Evolutionary conservation across 371 early-diverging fungal genomes (phyloP).

Genomic region (Rhizopus sp.): DNA sequence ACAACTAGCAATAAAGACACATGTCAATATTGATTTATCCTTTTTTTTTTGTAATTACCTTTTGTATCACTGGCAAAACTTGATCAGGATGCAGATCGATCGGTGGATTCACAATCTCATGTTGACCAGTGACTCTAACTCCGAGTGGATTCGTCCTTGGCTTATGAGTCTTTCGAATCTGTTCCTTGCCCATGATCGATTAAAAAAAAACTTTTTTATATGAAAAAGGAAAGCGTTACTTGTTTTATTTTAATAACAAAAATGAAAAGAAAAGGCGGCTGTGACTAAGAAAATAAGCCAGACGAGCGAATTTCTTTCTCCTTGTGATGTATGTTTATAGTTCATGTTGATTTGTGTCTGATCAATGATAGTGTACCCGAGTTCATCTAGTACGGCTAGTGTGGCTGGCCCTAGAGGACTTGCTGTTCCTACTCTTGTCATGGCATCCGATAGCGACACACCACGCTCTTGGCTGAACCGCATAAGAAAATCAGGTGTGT

Average conservation of each 20-base stretch:
- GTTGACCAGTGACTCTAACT: slow-evolving; percentile 9
- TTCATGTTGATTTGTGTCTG: background rate
- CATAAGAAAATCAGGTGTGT: slow-evolving; percentile 60
- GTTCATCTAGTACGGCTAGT: slow-evolving; percentile 28
- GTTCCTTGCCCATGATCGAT: slow-evolving; percentile 38
- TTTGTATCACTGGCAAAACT: slow-evolving; percentile 58
- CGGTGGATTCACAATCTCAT: background rate
- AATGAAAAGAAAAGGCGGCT: too few species aligned
- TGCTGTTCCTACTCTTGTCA: slow-evolving; percentile 14
- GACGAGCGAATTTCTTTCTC: too few species aligned
- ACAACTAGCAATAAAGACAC: slow-evolving; percentile 48
- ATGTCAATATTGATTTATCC: background rate
- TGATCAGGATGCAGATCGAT: slow-evolving; percentile 34
- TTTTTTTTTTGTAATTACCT: slow-evolving; percentile 40
- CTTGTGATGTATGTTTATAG: too few species aligned
- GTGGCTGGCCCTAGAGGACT: slow-evolving; percentile 43
- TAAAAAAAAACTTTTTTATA: too few species aligned
- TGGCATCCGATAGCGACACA: slow-evolving; percentile 19
- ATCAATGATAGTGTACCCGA: slow-evolving; percentile 31
- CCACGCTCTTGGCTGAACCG: slow-evolving; percentile 40
- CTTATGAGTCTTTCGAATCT: slow-evolving; percentile 19
- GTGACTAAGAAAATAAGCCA: too few species aligned
- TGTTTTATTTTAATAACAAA: too few species aligned
- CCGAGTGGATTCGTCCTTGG: slow-evolving; percentile 33
- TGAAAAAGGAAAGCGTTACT: too few species aligned